phyloP scores from a whole-genome alignment of 345 rosid genomes.

The Trapa bicornis region DNA sequence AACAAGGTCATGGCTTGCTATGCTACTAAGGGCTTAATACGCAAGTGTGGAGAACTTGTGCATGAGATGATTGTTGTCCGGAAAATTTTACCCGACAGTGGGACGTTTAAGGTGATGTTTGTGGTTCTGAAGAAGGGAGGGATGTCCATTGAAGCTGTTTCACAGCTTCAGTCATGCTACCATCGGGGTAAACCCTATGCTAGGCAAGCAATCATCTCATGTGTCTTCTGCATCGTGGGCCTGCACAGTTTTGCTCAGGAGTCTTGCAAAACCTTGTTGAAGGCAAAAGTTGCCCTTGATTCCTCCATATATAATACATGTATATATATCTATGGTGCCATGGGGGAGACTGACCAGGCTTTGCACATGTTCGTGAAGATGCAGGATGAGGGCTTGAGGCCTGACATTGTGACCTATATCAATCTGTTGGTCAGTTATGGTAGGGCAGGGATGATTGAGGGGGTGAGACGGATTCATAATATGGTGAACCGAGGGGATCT shows the following conservation, averaged over 20 bases:
- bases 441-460: constrained; percentile 77
- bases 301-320: constrained; percentile 54
- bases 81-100: constrained; percentile 49
- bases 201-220: constrained; percentile 42
- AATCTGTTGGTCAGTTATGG: constrained; percentile 61
- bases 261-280: constrained; percentile 33
- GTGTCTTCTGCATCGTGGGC: constrained; percentile 57
- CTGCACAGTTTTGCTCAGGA: constrained; percentile 45
- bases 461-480: constrained; percentile 59
- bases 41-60: constrained; percentile 54
- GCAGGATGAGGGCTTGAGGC: constrained; percentile 63
- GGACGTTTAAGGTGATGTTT: constrained; percentile 53
- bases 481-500: constrained; percentile 43
- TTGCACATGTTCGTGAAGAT: constrained; percentile 57
- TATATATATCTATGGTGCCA: constrained; percentile 45
- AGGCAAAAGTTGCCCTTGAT: constrained; percentile 29
- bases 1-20: constrained; percentile 72
- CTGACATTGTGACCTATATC: constrained; percentile 59
- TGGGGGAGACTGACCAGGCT: constrained; percentile 58
- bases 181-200: constrained; percentile 57
- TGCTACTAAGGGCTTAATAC: constrained; percentile 52
- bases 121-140: constrained; percentile 64
- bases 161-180: constrained; percentile 55
- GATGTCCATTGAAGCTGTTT: constrained; percentile 57
- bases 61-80: constrained; percentile 58